These are phyloP conservation scores for Schizochytrium sp. DNA, from an alignment of 108 stramenopile genomes.

Conservation along the genomic window DNA sequence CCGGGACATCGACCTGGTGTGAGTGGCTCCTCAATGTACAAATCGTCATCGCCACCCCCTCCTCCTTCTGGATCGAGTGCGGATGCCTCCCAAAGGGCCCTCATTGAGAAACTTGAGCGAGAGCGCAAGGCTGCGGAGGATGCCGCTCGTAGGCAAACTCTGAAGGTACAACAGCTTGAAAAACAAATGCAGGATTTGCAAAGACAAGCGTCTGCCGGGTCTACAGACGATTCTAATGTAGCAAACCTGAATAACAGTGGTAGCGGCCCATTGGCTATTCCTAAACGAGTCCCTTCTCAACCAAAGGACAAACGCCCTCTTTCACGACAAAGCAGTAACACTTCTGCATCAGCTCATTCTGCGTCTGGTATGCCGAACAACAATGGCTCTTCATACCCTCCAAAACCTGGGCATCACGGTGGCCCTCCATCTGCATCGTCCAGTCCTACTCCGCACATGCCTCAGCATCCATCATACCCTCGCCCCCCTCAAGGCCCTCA, in stretches of 20 bases:
- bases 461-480: too few species aligned
- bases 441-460: too few species aligned
- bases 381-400: too few species aligned
- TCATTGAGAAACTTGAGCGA: slow-evolving; percentile 42
- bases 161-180: slow-evolving; percentile 25
- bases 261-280: not conserved
- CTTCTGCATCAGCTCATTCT: not conserved
- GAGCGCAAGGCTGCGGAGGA: slow-evolving; percentile 50
- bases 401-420: too few species aligned
- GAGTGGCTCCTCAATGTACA: not conserved
- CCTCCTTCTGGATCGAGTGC: not conserved
- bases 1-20: not conserved
- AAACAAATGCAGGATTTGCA: slow-evolving; percentile 33
- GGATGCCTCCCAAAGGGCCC: slow-evolving; percentile 28
- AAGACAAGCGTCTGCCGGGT: not conserved
- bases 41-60: not conserved
- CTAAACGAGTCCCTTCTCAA: too few species aligned
- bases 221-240: not conserved
- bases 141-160: not conserved
- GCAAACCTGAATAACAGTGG: not conserved
- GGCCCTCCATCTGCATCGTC: too few species aligned
- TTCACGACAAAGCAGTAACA: not conserved
- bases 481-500: too few species aligned
- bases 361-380: not conserved
- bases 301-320: not conserved